phyloP scores from a whole-genome alignment of 73 alveolate species.

The Paramecium biaurelia region DNA sequence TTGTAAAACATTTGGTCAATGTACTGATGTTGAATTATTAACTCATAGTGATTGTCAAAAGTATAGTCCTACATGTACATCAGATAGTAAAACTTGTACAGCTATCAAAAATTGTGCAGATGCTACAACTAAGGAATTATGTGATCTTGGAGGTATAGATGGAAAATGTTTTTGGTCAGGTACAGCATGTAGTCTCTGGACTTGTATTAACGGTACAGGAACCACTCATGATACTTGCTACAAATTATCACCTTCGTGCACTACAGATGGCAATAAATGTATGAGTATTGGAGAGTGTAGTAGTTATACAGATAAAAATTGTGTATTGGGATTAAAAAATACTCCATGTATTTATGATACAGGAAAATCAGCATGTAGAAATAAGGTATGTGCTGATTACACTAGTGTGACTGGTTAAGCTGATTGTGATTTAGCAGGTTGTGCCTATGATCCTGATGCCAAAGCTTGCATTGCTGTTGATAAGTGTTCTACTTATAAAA shows the following conservation, averaged over 20 bases:
- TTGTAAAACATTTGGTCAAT: background rate
- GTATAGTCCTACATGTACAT: background rate
- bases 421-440: background rate
- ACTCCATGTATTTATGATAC: background rate
- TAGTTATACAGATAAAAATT: background rate
- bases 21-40: background rate
- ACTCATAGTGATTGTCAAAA: slow-evolving; percentile 18
- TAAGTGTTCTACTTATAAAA: background rate
- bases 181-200: background rate
- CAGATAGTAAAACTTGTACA: background rate
- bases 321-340: background rate
- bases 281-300: background rate
- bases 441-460: background rate
- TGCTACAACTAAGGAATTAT: background rate
- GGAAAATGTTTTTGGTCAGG: background rate
- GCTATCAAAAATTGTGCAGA: background rate
- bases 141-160: background rate
- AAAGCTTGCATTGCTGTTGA: background rate
- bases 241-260: background rate
- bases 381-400: background rate
- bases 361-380: background rate
- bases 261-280: background rate
- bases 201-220: background rate
- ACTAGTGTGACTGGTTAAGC: background rate
- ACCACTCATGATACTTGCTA: background rate